Percentiles rank a stretch among this genome's conserved stretches.
Evolutionary conservation across 2,329 filamentous ascomycete species (phyloP).

Genomic region (Colletotrichum musae): DNA sequence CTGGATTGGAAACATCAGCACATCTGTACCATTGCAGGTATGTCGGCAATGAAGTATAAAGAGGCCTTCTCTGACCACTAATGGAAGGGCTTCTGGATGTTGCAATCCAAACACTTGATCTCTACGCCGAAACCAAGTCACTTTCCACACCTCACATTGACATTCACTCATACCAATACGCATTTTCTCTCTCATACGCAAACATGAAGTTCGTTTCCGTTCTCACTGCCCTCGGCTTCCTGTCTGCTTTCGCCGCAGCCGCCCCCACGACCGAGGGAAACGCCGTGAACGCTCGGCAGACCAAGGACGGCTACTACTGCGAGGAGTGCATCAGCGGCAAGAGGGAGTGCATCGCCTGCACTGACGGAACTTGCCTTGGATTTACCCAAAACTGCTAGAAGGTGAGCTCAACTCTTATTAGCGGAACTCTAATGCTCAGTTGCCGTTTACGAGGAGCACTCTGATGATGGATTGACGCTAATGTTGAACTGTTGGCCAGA

Average conservation of each 20-base stretch:
- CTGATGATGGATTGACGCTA: too few relatives aligned
- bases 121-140: neutral
- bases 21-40: neutral
- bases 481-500: too few relatives aligned
- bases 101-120: neutral
- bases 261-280: neutral
- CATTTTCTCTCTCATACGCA: too few relatives aligned
- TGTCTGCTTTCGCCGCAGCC: neutral
- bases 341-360: constrained; percentile 5
- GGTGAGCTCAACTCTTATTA: neutral
- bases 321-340: neutral
- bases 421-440: too few relatives aligned
- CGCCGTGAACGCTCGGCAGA: constrained; percentile 3
- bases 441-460: too few relatives aligned
- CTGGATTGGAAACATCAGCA: too few relatives aligned
- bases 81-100: neutral
- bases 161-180: too few relatives aligned
- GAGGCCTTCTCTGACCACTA: neutral
- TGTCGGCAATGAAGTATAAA: neutral
- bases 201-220: neutral
- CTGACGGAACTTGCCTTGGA: constrained; percentile 1
- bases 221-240: neutral
- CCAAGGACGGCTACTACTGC: neutral
- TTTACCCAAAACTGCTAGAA: constrained; percentile 3
- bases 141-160: neutral